Base-by-base conservation (phyloP, 2,329 filamentous ascomycete species). In the Sordariomycetes sp. region DNA sequence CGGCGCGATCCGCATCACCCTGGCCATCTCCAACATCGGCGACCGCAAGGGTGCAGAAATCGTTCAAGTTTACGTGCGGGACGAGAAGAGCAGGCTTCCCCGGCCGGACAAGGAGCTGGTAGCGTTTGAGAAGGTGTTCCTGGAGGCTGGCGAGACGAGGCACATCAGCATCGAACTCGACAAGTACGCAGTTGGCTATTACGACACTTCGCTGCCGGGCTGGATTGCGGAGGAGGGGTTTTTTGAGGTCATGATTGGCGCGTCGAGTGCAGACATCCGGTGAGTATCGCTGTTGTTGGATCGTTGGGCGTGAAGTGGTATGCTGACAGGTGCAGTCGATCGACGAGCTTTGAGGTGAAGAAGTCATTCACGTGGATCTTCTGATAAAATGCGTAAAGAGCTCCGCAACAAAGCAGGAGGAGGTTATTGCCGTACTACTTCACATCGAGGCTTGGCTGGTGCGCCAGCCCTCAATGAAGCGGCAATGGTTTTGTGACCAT, bases 21-120 rank as follows among this genome's bases (percentile, higher is more conserved):
- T 72, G 37, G 66, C 59, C 4, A 46, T 72, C 36, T 68, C 59
- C 45, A 72, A 83, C 50, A 68, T 67, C 0, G 80, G 81, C 4
- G 42, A 48, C 0, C 53, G 69, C 0, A 58, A 68, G 3, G 80
- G 79, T 2, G 61, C 68, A 2, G 79, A 85, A 49, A 77, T 73
- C 23, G 72, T 84, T 7, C 81, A 86, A 55, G 61, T 77, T 3
- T 86, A 85, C 43, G 63, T 85, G 31, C 64, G 66, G n/a, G 77
- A 82, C 36, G 63, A 72, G 32, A 73, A 72, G 49, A 75, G 75
- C 2, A 61, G 68, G 8, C 60, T 85, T n/a, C 71, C 72, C 1
- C 61, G 80, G 16, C 80, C 80, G 0, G 71, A 76, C 44, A 84
- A 85, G 56, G 81, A 86, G 54, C 62, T 86, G 2, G 75, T 77